Percentiles rank a stretch among this genome's conserved stretches.
These are phyloP conservation scores for Shiraia bambusicola DNA, from an alignment of 2,329 filamentous ascomycete genomes.

Conservation along the genomic window DNA sequence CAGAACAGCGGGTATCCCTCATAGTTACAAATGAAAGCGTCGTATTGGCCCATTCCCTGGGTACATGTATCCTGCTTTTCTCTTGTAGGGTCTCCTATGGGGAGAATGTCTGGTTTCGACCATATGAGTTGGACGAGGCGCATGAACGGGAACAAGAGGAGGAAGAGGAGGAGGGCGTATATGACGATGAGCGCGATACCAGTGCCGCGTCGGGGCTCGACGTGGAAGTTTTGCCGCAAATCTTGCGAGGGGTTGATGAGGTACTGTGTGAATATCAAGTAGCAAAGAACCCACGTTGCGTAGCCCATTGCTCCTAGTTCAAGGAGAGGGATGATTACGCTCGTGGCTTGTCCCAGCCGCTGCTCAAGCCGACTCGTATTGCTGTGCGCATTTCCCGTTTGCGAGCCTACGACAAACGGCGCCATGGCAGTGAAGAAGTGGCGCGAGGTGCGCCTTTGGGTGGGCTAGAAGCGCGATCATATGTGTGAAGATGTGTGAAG, in stretches of 20 bases:
- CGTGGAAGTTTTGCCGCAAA: conserved; percentile 17
- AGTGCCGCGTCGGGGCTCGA: conserved; percentile 52
- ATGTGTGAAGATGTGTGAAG: background rate
- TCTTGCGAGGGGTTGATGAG: conserved; percentile 56
- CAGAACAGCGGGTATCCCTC: conserved; percentile 86
- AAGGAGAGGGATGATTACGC: conserved; percentile 68
- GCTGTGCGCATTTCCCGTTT: conserved; percentile 23
- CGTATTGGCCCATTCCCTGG: conserved; percentile 70
- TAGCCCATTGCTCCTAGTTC: conserved; percentile 68
- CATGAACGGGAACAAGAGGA: conserved; percentile 67
- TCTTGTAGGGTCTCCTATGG: conserved; percentile 52
- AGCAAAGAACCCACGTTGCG: conserved; percentile 70
- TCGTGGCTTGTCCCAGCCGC: conserved; percentile 57
- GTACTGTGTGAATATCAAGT: conserved; percentile 64
- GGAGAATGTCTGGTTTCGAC: conserved; percentile 71
- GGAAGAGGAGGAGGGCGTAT: conserved; percentile 70
- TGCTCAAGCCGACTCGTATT: conserved; percentile 26
- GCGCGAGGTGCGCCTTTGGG: conserved; percentile 1
- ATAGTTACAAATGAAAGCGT: conserved; percentile 79
- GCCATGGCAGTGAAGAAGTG: conserved; percentile 13
- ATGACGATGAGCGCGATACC: conserved; percentile 71
- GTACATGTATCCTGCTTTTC: conserved; percentile 32
- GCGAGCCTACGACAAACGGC: conserved; percentile 22
- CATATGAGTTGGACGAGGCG: conserved; percentile 70
- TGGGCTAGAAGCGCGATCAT: conserved; percentile 2